Conservation (phyloP, 371 early-diverging fungal genomes). For the Batkoa obscura region DNA sequence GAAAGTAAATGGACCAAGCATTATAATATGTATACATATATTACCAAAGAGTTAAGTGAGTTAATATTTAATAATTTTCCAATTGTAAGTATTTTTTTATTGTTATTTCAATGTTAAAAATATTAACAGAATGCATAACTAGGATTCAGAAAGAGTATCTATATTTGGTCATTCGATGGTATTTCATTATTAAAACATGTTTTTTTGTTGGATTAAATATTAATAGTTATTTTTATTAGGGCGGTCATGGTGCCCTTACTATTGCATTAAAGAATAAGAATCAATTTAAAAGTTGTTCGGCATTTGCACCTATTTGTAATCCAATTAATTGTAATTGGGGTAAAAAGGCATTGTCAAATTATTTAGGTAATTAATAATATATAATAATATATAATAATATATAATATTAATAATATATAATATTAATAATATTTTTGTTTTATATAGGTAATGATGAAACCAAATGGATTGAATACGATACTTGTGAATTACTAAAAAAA, state of each 20-base stretch:
- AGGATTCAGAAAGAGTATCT: constrained; percentile 25
- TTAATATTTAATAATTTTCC: constrained; percentile 26
- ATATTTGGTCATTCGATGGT: constrained; percentile 63
- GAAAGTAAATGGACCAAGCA: constrained; percentile 35
- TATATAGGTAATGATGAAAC: constrained; percentile 37
- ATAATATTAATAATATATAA: too few species aligned
- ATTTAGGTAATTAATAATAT: constrained; percentile 32
- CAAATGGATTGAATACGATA: constrained; percentile 46
- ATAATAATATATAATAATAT: too few species aligned
- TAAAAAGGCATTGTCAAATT: constrained; percentile 49
- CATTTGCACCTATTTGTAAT: constrained; percentile 62
- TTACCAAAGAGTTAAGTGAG: constrained; percentile 39
- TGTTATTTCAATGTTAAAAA: background rate
- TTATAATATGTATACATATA: constrained; percentile 65
- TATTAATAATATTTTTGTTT: too few species aligned
- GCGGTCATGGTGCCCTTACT: constrained; percentile 68
- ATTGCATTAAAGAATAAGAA: constrained; percentile 33
- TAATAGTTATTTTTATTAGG: constrained; percentile 15
- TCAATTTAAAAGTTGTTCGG: constrained; percentile 26
- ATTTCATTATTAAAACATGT: background rate
- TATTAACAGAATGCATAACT: background rate
- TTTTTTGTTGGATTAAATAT: background rate
- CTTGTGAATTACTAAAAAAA: constrained; percentile 27
- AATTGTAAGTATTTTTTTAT: constrained; percentile 17
- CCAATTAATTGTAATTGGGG: constrained; percentile 54